Base-by-base conservation (phyloP, 257 asterid genomes). In the Euphrasia confusa region DNA sequence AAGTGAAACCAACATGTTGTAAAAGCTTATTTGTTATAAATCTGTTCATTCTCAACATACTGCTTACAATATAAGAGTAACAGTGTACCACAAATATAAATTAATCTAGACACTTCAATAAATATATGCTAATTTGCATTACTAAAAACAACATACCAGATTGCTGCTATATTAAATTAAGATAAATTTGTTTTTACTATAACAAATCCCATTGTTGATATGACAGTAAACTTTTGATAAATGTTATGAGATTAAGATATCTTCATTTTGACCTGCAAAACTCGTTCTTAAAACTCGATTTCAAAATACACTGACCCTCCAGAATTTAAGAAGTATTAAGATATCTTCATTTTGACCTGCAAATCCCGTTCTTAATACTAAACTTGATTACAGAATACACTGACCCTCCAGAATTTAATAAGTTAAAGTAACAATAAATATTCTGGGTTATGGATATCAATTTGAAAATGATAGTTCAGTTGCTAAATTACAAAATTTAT, bases 1-100 rank as follows among this genome's bases (percentile, higher is more conserved):
- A 26, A 55, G 37, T 68, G 63, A 40, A 58, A 66, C 28, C 60
- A 18, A 18, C 62, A 42, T 61, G 54, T 49, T 28, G 44, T 17
- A 11, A 48, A 61, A 17, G 64, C 10, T 30, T 44, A 15, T 18
- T 18, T 52, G 62, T 14, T 12, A 61, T 27, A 27, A 17, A 53
- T 61, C 26, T 53, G 53, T 50, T 65, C 2, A 10, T 37, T 35
- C 24, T 21, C 27, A 40, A 65, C 28, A 54, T 21, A 4, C 42
- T 42, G 47, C 58, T 8, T 28, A 40, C 70, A 26, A 14, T 57
- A 42, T 13, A 56, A 7, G 35, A 45, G 49, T 57, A 58, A 37
- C 50, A 45, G 35, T 27, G 49, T 48, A 58, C 49, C 50, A 45
- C 28, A 39, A n/a, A 55, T 18, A 28, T 18, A 49, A 54, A 37